Base-by-base conservation (phyloP, 805 yeast genomes). In the Peterozyma xylosa region DNA sequence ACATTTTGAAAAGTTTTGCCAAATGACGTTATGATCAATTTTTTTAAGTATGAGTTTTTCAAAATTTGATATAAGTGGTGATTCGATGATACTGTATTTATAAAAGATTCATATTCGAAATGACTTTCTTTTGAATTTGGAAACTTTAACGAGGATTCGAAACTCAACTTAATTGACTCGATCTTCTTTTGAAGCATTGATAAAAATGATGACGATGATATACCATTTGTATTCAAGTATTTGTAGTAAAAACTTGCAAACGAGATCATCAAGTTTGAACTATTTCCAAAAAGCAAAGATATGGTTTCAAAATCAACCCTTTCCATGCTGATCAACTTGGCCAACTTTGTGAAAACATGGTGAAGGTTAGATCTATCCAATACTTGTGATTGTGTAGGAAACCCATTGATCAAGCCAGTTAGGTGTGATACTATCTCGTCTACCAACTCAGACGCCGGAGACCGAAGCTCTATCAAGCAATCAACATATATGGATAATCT, bases 1-100 rank as follows among this genome's bases (percentile, higher is more conserved):
- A 56, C 36, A 66, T 61, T 72, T 51, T 74, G 80, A 45, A 74
- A 76, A 0, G 80, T 72, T 39, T 62, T 67, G 3, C 27, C 14
- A 33, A 45, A 41, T 4, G 44, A 41, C 6, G 17, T 9, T 7
- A 18, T 30, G 10, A 45, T 21, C 6, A 45, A 29, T 5, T 37
- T 32, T 15, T 40, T 41, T 16, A 45, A 5, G 9, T 18, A 32
- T 4, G 9, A n/a, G 5, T 17, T 7, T 3, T 41, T 11, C 10
- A 44, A 21, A 21, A 44, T 40, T 5, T 15, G n/a, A 35, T 45
- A 41, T 11, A 45, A 27, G n/a, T 41, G 39, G 30, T 37, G 33
- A 29, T 37, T 38, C 27, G 34, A 10, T 21, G 35, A 33, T 11
- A 45, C 21, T 3, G 43, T 45, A 13, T 37, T 35, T 9, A 45